Base-by-base conservation (phyloP, 192 early-diverging fungal genomes). In the Entomortierella lignicola region DNA sequence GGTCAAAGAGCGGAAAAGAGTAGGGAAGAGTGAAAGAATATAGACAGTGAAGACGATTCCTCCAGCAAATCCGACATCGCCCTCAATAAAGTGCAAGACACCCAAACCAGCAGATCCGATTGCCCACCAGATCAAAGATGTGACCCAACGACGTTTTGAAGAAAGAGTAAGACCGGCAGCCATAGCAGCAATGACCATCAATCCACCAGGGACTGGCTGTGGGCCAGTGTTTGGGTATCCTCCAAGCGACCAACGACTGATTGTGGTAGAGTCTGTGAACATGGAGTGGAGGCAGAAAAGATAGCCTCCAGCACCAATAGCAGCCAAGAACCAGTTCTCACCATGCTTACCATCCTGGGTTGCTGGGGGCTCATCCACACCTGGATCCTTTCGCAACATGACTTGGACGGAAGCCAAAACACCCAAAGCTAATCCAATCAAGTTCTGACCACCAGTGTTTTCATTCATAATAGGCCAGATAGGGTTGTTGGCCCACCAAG, bases 401-500 rank as follows among this genome's bases (percentile, higher is more conserved):
- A 91, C 84, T 55, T 91, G 88, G 17, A 83, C 58, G 17, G 85
- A 77, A 11, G 92, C 89, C 59, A 92, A 61, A 0, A 91, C 57
- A 43, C 89, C 93, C 52, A 94, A 68, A 18, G 75, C 65, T 26
- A 93, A 70, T 21, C 88, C 93, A 1, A 88, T 71, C 60, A 83
- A 70, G 80, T 94, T 94, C 70, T 87, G 84, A 0, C 93, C 93
- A 50, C 93, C 93, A 66, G 88, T 93, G 23, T 39, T 77, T 43
- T 70, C 81, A 58, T 94, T 87, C 92, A 94, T 93, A 25, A 92
- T 91, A 23, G 92, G 87, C 93, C 93, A 94, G 52, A 89, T 89
- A 2, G 92, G 92, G 80, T 94, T 94, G 82, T 92, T 90, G 20
- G 92, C 90, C 66, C 86, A 90, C 89, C 92, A 93, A 23, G 89